Base-by-base conservation (phyloP, 1,284 basidiomycete genomes). In the Schizopora paradoxa region DNA sequence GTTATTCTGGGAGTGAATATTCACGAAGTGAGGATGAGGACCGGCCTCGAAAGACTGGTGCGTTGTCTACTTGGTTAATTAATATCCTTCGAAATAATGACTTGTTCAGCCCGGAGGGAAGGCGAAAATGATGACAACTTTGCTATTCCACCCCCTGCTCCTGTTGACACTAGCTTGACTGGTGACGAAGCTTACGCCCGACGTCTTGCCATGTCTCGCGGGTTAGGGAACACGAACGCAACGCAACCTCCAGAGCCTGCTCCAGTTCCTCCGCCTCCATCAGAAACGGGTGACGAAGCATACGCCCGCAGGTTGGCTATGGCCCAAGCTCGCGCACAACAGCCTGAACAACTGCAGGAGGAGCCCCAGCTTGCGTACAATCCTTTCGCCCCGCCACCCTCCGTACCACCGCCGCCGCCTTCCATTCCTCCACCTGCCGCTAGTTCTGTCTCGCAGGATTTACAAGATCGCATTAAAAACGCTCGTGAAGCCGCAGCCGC, bases 401-500 rank as follows among this genome's bases (percentile, higher is more conserved):
- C 76, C 44, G 72, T 71, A 0, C 70, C 72, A 6, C 75, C 78
- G 0, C 77, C 79, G 0, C 71, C 74, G 2, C 68, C 68, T 2
- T 58, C 69, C 38, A 66, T 66, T 5, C 68, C 67, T 16, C 55
- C 58, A n/a, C 44, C 64, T 5, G 51, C 61, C 14, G 45, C 63
- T 18, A 45, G 61, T 14, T 48, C 53, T 28, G 61, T 80, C 7
- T 13, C 33, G 7, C 22, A 34, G 25, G 28, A 41, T 32, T 61
- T 66, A 8, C 80, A 85, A 50, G 83, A 81, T 14, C 62, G 64
- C 25, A 57, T 78, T 1, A 68, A 71, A 43, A 69, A 68, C 33
- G 83, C 75, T 56, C 77, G 76, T 19, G 82, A 85, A 51, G 82
- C 85, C 8, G 89, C 89, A 0, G 86, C 84, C 23, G 86, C 83